These are phyloP conservation scores for Suillus hirtellus DNA, from an alignment of 768 basidiomycete genomes.

Conservation along the genomic window DNA sequence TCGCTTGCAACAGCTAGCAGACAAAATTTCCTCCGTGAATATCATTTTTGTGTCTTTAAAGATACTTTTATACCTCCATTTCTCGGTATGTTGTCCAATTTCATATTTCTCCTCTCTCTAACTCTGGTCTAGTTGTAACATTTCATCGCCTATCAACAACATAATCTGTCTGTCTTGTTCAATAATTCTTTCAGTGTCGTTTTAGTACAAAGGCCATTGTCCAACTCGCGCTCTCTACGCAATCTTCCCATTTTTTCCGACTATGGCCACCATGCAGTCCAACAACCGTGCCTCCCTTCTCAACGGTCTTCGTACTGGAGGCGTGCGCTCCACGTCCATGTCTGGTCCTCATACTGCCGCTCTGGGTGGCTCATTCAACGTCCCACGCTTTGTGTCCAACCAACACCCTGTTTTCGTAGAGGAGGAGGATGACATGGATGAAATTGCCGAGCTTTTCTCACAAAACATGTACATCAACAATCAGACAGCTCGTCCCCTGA, in stretches of 20 bases:
- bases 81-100: not conserved
- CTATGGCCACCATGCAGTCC: slow-evolving; percentile 46
- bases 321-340: slow-evolving; percentile 74
- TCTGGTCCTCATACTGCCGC: slow-evolving; percentile 68
- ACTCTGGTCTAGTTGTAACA: slow-evolving; percentile 18
- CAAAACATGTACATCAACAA: slow-evolving; percentile 52
- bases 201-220: slow-evolving; percentile 13
- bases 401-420: slow-evolving; percentile 46
- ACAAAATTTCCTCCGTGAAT: slow-evolving; percentile 13
- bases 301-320: slow-evolving; percentile 86
- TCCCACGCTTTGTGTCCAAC: slow-evolving; percentile 52
- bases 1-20: slow-evolving; percentile 10
- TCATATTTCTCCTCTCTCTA: not conserved
- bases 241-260: slow-evolving; percentile 17
- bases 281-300: slow-evolving; percentile 82
- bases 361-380: slow-evolving; percentile 59
- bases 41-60: slow-evolving; percentile 13
- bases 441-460: slow-evolving; percentile 56
- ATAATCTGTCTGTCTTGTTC: slow-evolving; percentile 36
- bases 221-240: slow-evolving; percentile 16
- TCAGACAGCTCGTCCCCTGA: slow-evolving; percentile 56
- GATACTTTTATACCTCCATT: slow-evolving; percentile 17
- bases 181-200: slow-evolving; percentile 26
- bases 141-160: slow-evolving; percentile 16
- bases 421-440: slow-evolving; percentile 55